Base-by-base conservation (phyloP, 495 filamentous ascomycete genomes). In the Penicillium desertorum region DNA sequence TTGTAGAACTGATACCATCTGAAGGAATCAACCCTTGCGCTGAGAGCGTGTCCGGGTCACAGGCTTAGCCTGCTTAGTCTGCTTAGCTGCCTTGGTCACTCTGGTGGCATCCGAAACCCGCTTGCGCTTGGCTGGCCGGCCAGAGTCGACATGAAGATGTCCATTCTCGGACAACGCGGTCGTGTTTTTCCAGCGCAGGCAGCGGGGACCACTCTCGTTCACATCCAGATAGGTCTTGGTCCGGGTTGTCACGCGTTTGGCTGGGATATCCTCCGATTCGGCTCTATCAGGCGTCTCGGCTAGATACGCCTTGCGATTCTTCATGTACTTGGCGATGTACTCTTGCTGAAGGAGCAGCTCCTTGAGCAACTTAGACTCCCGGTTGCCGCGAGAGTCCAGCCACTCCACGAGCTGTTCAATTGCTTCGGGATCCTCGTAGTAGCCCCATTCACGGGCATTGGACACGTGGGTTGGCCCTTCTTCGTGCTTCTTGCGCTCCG, bases 381-480 rank as follows among this genome's bases (percentile, higher is more conserved):
- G 89, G 37, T 84, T 74, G 1, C 94, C 94, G 25, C 88, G 86
- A 8, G 85, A 76, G 65, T 98, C 94, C 5, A 98, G 79, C 94
- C 94, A 98, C 27, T 80, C 82, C 50, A 97, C 82, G 16, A 98
- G 82, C 55, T 79, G 80, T 46, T 92, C 91, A 7, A 98, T 70
- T 22, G 85, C 76, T 20, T 86, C 81, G 0, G 91, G 85, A 1
- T 92, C 87, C 46, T 94, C 88, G 67, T 89, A 90, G 75, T 88
- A 98, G 14, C 88, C 94, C 90, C 93, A 98, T 69, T 97, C 88
- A 10, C 74, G 75, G 2, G 94, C 92, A 58, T 81, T 86, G 32
- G 82, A 84, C 1, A 97, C 81, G 62, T 86, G 86, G 0, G 91
- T 96, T 14, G 79, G 71, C 14, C 91, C 94, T 71, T 98, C 93